Evolutionary conservation across 495 filamentous ascomycete species (phyloP), one percentile per base, ranked within the genome.

Genomic region (Xylaria intraflava): DNA sequence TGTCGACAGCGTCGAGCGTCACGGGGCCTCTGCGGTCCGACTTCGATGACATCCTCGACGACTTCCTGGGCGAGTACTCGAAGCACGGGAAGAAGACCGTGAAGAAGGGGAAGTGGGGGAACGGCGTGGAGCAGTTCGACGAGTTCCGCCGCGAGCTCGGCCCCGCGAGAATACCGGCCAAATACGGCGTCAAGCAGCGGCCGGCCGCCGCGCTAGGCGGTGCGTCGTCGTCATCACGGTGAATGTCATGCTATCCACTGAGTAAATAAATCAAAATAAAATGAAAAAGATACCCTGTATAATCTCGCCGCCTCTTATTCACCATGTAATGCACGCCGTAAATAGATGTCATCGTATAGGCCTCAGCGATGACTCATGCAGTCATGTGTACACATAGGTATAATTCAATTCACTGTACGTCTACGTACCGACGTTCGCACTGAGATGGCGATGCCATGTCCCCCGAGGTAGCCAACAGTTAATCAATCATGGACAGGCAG

Each of bases 11-110:
- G 22, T 80, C 77, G 6, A 81, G 71, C 58, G 76, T 81, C 2
- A 73, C 67, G 51, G 83, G 83, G 6, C 75, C 76, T 45, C 74
- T 81, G 26, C 75, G 82, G 35, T 72, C 78, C 33, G 88, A 94
- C 64, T 95, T 99, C 70, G 84, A 96, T 65, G 78, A 73, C 33
- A 84, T 96, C 64, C 83, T 97, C 77, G 93, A 97, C 68, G 91
- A 96, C 61, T 99, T 99, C 76, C 69, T 96, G 11, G 83, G 82
- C 9, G 79, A 77, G 5, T 88, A 92, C 57, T 81, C 84, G 14
- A 82, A 84, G 66, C 79, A 80, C 55, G 88, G 87, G 2, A 94
- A 89, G 77, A 87, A 82, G 74, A 76, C 84, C 58, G 78, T 92
- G 22, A 91, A 87, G 77, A 90, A 90, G 66, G 88, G 88, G 10